phyloP scores from a whole-genome alignment of 192 early-diverging fungal species.

The Dissophora globulifera region DNA sequence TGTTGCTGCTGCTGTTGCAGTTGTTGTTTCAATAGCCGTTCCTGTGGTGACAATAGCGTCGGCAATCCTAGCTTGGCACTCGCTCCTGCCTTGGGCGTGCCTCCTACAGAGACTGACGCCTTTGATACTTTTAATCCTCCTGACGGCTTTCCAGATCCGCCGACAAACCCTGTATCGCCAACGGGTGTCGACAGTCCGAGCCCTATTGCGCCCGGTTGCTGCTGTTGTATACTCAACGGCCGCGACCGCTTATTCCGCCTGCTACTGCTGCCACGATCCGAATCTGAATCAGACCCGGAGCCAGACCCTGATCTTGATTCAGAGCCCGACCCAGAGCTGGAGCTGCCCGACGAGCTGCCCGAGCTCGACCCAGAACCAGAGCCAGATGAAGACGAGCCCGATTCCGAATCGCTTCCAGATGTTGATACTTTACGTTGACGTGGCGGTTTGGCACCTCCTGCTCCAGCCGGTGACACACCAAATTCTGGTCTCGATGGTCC shows the following conservation, averaged over 20 bases:
- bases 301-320: slow-evolving; percentile 39
- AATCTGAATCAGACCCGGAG: slow-evolving; percentile 31
- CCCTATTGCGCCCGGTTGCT: slow-evolving; percentile 21
- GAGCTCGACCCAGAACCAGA: slow-evolving; percentile 48
- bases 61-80: slow-evolving; percentile 20
- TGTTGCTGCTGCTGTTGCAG: slow-evolving; percentile 19
- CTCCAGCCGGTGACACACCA: not conserved
- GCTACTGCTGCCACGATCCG: slow-evolving; percentile 1
- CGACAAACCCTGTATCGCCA: slow-evolving; percentile 11
- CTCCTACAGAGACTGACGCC: slow-evolving; percentile 10
- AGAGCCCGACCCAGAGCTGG: slow-evolving; percentile 34
- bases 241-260: not conserved
- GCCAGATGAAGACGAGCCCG: slow-evolving; percentile 34
- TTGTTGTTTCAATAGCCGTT: slow-evolving; percentile 15
- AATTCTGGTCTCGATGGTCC: not conserved
- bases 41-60: slow-evolving; percentile 27
- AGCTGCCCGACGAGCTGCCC: slow-evolving; percentile 29
- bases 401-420: slow-evolving; percentile 44
- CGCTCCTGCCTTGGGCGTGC: slow-evolving; percentile 27
- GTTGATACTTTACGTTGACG: slow-evolving; percentile 25
- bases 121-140: not conserved
- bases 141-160: not conserved
- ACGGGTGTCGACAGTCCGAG: slow-evolving; percentile 37
- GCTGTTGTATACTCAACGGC: not conserved
- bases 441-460: not conserved